Evolutionary conservation across 148 eudicot species (phyloP).

Genomic region (Rhododendron griersonianum): DNA sequence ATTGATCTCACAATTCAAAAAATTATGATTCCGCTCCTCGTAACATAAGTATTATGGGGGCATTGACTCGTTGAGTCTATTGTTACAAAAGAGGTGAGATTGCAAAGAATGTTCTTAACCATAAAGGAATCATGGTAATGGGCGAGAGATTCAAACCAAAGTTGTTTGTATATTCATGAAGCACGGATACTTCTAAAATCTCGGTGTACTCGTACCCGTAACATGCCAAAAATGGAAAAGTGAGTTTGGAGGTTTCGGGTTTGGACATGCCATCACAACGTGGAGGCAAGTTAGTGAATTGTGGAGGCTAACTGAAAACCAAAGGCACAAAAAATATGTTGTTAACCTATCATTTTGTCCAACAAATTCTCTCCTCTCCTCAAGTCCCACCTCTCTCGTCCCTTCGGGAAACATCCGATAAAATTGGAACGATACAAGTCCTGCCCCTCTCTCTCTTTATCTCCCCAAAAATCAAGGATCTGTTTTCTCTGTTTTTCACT

Average conservation of each 20-base stretch:
- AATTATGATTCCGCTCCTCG: too few species aligned
- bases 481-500: background rate
- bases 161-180: background rate
- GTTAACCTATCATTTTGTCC: background rate
- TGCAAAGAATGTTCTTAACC: too few species aligned
- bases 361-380: constrained; percentile 5
- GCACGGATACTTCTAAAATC: background rate
- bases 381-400: background rate
- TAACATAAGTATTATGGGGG: too few species aligned
- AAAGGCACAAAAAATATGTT: background rate
- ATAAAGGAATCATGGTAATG: too few species aligned
- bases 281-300: constrained; percentile 4
- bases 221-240: background rate
- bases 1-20: too few species aligned
- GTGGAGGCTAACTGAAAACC: background rate
- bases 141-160: too few species aligned
- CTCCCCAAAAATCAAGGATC: constrained; percentile 5
- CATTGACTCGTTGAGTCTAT: too few species aligned
- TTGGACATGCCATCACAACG: background rate
- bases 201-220: background rate
- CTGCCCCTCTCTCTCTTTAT: background rate
- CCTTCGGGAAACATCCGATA: too few species aligned
- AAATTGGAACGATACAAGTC: too few species aligned
- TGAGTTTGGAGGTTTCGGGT: background rate
- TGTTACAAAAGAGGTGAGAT: too few species aligned